A percentile compares a stretch with the other conserved stretches of the same genome.
Evolutionary conservation across 306 rosid species (phyloP).

Genomic region (Citrullus colocynthis): DNA sequence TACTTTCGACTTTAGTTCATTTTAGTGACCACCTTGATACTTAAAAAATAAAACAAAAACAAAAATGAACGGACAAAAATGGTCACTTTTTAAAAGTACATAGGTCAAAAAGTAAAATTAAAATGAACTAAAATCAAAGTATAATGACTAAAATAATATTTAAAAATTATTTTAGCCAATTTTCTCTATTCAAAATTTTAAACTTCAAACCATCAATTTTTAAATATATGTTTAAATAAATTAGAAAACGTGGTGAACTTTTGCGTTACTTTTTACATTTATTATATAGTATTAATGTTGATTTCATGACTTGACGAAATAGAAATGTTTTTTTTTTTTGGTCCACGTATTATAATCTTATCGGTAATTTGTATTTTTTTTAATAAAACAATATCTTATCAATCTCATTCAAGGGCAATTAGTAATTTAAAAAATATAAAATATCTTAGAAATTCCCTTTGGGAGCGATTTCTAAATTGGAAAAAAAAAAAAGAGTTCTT

Average conservation of each 20-base stretch:
- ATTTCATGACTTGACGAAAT: neutral
- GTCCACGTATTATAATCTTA: neutral
- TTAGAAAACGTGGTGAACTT: neutral
- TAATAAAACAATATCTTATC: neutral
- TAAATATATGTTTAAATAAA: neutral
- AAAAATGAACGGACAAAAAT: too few relatives aligned
- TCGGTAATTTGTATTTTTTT: neutral
- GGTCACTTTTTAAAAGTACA: too few relatives aligned
- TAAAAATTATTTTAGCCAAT: too few relatives aligned
- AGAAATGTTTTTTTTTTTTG: neutral
- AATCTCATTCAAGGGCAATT: neutral
- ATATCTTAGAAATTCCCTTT: neutral
- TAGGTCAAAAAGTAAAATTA: too few relatives aligned
- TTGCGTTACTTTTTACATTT: neutral
- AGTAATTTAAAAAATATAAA: neutral
- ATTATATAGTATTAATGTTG: neutral
- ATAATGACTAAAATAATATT: too few relatives aligned
- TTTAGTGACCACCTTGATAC: too few relatives aligned
- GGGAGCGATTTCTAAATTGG: neutral
- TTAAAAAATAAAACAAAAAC: too few relatives aligned
- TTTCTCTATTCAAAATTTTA: too few relatives aligned
- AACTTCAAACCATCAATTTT: neutral
- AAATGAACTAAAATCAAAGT: too few relatives aligned
- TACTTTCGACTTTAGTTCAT: too few relatives aligned
- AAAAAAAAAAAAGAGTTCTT: neutral